Evolutionary conservation across 1,284 basidiomycete genomes (phyloP), one percentile per base, ranked within the genome.

Genomic region (Gymnopus androsaceus): DNA sequence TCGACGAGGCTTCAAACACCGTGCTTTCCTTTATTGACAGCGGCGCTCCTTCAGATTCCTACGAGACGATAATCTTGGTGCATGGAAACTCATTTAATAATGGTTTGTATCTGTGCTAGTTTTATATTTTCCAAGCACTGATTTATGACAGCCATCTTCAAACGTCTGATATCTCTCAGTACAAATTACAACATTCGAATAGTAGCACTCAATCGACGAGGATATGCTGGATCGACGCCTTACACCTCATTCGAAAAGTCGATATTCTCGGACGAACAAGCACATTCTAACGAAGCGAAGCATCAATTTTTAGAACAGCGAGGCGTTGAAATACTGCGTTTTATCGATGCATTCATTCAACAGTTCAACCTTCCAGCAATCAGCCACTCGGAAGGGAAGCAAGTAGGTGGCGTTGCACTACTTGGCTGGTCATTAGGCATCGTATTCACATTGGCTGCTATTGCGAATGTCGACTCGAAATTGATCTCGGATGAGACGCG

Each of bases 351-450:
- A 0, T 54, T 56, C 28, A 49, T 59, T 19, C 49, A 59, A 55
- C 51, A 33, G 9, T 9, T 41, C 8, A 4, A 44, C 12, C 23
- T 56, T 21, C 58, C 58, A 4, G 37, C 54, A 15, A 56, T 59
- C n/a, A 31, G 41, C 12, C 14, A 36, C 4, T 47, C 23, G 8
- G 11, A 31, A n/a, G 28, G 28, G 4, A 19, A 19, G 8, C 40
- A 1, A 34, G 23, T 27, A 33, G 58, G 58, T n/a, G 54, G 58
- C 4, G 36, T 46, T 7, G 50, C 44, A 1, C 45, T 59, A 9
- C 34, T 59, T 23, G 54, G 58, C 17, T 59, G 58, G 58, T 56
- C 54, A 7, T 27, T 49, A 9, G 58, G 54, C 14, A 48, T 30
- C 15, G 21, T 37, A 14, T 38, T 55, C 21, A 31, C 54, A 9